Conservation (phyloP, 176 grass and related monocot genomes). For the Bolboschoenus planiculmis region DNA sequence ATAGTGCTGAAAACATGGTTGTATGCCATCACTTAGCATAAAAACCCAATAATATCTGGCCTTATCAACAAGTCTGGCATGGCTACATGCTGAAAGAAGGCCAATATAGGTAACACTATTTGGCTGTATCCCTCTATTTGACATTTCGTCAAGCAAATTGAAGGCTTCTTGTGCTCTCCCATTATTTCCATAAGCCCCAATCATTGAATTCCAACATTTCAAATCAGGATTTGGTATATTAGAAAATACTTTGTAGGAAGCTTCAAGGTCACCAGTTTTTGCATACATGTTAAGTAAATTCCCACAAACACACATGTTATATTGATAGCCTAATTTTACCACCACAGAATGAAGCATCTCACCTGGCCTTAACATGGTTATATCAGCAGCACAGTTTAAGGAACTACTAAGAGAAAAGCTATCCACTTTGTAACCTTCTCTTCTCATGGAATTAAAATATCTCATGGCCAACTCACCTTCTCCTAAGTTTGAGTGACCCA, state of each 20-base stretch:
- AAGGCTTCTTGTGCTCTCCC: constrained; percentile 67
- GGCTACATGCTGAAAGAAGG: constrained; percentile 77
- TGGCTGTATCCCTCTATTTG: constrained; percentile 41
- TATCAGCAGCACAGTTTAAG: constrained; percentile 50
- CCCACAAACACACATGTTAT: constrained; percentile 64
- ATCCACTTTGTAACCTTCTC: constrained; percentile 61
- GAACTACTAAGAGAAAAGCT: constrained; percentile 86
- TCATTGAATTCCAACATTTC: constrained; percentile 94
- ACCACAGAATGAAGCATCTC: constrained; percentile 72
- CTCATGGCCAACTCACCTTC: constrained; percentile 63
- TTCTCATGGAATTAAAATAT: constrained; percentile 62
- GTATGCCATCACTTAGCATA: constrained; percentile 61
- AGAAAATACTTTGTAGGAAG: constrained; percentile 45
- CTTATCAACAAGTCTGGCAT: constrained; percentile 56
- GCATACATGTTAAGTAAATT: constrained; percentile 86
- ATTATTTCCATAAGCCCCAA: constrained; percentile 64
- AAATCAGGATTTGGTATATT: constrained; percentile 50
- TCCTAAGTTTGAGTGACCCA: constrained; percentile 53
- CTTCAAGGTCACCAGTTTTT: constrained; percentile 54
- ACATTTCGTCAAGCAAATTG: constrained; percentile 68
- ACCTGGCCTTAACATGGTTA: constrained; percentile 64
- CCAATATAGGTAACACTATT: constrained; percentile 84
- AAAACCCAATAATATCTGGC: constrained; percentile 83
- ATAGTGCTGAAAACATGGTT: constrained; percentile 71
- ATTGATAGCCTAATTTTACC: constrained; percentile 53